Conservation (phyloP, 148 eudicot species). For the Polygonum maritimum region DNA sequence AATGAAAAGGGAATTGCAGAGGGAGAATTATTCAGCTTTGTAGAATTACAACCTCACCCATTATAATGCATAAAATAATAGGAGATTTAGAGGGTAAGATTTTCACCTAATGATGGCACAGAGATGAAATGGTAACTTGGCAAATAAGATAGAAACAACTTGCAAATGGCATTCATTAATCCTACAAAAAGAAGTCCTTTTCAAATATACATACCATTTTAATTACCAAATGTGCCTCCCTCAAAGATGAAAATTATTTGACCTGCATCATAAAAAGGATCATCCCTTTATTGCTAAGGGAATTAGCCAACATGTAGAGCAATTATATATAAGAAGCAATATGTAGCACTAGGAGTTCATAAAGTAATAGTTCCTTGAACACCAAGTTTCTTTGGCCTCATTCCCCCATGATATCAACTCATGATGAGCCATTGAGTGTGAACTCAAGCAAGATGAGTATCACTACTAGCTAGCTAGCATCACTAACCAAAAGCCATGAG, state of each 20-base stretch:
- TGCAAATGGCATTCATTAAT: not conserved
- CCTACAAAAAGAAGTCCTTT: not conserved
- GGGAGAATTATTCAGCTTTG: not conserved
- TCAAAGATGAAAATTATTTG: not conserved
- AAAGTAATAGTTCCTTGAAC: not conserved
- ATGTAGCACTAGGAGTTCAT: not conserved
- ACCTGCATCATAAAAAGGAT: not conserved
- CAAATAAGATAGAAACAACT: conserved; percentile 1
- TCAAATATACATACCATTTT: not conserved
- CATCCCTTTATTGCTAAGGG: conserved; percentile 3
- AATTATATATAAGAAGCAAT: not conserved
- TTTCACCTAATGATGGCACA: conserved; percentile 1
- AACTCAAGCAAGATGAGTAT: not conserved
- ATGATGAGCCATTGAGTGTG: not conserved
- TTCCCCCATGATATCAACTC: not conserved
- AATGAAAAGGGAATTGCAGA: not conserved
- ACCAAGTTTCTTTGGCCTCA: conserved; percentile 1
- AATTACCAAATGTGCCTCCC: not conserved
- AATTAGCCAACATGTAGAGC: conserved; percentile 1
- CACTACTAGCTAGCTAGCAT: not conserved
- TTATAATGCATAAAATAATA: not conserved
- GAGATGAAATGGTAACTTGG: conserved; percentile 6
- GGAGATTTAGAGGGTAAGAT: not conserved
- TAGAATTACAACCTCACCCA: not conserved
- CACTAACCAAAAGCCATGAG: not conserved